Base-by-base conservation (phyloP, 1,284 basidiomycete species). In the Apiotrichum porosum region DNA sequence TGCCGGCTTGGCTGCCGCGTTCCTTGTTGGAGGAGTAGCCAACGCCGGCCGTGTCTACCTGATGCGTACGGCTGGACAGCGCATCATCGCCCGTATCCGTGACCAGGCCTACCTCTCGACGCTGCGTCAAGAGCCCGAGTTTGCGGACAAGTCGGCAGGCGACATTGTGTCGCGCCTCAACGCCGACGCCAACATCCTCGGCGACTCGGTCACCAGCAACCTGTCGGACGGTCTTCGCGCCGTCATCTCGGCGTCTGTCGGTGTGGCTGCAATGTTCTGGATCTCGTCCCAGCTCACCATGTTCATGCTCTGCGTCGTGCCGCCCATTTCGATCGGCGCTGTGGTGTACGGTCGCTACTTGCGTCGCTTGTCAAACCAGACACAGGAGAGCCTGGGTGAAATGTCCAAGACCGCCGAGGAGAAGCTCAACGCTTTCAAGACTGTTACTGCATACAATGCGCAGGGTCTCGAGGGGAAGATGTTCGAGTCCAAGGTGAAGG, bases 281-380 rank as follows among this genome's bases (percentile, higher is more conserved):
- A 83, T 97, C 54, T 97, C 92, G 1, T 86, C 89, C 0, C 85
- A 85, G 47, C 76, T 98, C 49, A 97, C 94, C 0, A 69, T 88
- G 40, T 78, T 97, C 52, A 97, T 97, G 94, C 80, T 97, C 53
- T 82, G 84, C 18, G 83, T 97, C 43, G 92, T 98, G 0, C 95
- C 94, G 6, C 94, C 94, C 0, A 85, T 97, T 9, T 94, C 92
- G 8, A 79, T 98, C 49, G 93, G 91, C 55, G 93, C 92, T 37
- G 93, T 97, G 15, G 89, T 92, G 68, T 98, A 97, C 66, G 94
- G 94, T 49, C 82, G 91, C 13, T 98, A 97, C 72, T 75, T 98
- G 41, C 92, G 94, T 65, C 85, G 84, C 56, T 79, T 98, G 3
- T 92, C 90, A 14, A 90, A 89, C 65, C 78, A 84, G 61, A 95